Evolutionary conservation across 2,329 filamentous ascomycete species (phyloP).

Genomic region (Cercospora sojina): DNA sequence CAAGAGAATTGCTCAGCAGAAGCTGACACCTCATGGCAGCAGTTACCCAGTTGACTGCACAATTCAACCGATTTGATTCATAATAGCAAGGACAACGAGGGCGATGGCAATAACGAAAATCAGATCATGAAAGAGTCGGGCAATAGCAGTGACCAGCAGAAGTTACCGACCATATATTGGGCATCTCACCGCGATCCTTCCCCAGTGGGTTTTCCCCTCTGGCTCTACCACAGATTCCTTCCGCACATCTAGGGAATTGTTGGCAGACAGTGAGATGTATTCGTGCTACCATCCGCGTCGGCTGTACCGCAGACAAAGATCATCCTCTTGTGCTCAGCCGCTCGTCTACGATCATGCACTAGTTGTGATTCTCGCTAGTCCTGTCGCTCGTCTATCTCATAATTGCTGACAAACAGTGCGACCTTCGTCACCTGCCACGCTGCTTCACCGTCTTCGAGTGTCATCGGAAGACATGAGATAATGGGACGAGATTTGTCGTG

Average conservation of each 20-base stretch:
- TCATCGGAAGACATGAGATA: neutral
- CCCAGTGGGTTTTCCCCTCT: neutral
- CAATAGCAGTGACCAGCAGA: neutral
- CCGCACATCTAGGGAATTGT: neutral
- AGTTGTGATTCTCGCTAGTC: neutral
- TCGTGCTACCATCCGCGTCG: neutral
- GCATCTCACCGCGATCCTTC: neutral
- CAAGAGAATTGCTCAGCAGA: too few relatives aligned
- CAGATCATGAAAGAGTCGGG: neutral
- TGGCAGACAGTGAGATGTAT: neutral
- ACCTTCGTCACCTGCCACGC: neutral
- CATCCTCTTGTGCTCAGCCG: neutral
- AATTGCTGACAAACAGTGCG: neutral
- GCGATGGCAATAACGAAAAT: neutral
- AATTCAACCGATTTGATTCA: too few relatives aligned
- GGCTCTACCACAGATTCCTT: neutral
- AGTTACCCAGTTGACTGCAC: too few relatives aligned
- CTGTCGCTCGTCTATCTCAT: neutral
- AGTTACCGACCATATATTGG: neutral
- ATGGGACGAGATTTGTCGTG: neutral
- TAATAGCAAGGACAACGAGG: neutral
- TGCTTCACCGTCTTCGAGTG: neutral
- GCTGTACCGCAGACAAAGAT: neutral
- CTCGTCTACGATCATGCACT: neutral
- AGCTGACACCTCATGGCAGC: too few relatives aligned